These are phyloP conservation scores for Lablab purpureus DNA, from an alignment of 306 rosid genomes.

Conservation along the genomic window DNA sequence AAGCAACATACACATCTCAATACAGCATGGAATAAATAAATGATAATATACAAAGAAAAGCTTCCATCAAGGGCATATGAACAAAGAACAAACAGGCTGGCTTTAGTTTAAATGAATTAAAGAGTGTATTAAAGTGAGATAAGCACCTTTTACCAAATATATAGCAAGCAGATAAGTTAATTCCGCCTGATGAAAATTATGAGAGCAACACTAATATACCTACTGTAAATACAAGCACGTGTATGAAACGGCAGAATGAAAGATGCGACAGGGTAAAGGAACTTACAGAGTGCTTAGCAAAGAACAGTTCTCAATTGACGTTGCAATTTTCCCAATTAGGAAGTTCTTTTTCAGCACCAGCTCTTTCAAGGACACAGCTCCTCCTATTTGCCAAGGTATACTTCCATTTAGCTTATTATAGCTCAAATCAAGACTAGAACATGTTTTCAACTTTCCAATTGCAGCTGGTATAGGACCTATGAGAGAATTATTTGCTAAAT, in stretches of 20 bases:
- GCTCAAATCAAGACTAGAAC: conserved; percentile 77
- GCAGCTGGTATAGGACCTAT: conserved; percentile 72
- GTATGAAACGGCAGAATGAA: conserved; percentile 14
- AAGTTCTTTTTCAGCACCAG: conserved; percentile 74
- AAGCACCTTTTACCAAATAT: conserved; percentile 23
- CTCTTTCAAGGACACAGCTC: conserved; percentile 68
- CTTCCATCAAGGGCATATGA: conserved; percentile 27
- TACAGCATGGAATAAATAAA: conserved; percentile 21
- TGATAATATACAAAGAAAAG: conserved; percentile 9
- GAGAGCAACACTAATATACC: not conserved
- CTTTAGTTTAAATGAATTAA: conserved; percentile 16
- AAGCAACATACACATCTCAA: conserved; percentile 4
- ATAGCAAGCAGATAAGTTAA: conserved; percentile 31
- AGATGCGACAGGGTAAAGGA: conserved; percentile 33
- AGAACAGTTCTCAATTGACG: conserved; percentile 76
- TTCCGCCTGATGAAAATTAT: not conserved
- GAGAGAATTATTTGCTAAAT: conserved; percentile 76
- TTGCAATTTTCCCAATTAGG: conserved; percentile 72
- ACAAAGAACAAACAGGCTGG: conserved; percentile 31
- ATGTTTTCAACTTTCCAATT: conserved; percentile 68
- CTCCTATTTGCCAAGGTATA: conserved; percentile 78
- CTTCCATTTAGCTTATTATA: conserved; percentile 76
- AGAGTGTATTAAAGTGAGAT: not conserved
- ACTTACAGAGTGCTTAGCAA: conserved; percentile 84
- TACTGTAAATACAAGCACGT: not conserved